These are phyloP conservation scores for Boletus smithii DNA, from an alignment of 1,284 basidiomycete genomes.

Conservation along the genomic window DNA sequence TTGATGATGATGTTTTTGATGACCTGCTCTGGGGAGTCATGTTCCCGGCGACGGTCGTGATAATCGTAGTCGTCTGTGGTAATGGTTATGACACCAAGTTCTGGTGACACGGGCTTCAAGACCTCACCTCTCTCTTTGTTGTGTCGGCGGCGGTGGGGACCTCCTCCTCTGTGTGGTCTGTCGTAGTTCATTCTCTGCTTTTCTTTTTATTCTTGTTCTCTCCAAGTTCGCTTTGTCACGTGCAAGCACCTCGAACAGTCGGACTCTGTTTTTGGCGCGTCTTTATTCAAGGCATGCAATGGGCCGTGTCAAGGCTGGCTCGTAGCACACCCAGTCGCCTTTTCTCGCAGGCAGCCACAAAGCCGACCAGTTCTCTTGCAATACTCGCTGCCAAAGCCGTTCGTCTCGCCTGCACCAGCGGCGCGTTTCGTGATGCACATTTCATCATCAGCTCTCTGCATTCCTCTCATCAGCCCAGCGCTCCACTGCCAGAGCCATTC, in stretches of 20 bases:
- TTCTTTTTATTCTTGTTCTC: no score
- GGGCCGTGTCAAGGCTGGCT: constrained; percentile 50
- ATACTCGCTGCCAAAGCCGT: constrained; percentile 53
- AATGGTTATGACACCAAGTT: not conserved
- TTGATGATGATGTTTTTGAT: constrained; percentile 69
- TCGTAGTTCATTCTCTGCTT: constrained; percentile 55
- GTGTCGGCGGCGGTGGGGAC: constrained; percentile 38
- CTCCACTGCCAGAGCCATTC: constrained; percentile 15
- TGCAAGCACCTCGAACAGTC: no score
- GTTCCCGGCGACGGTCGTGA: constrained; percentile 60
- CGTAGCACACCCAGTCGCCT: constrained; percentile 27
- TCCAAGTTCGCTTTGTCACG: no score
- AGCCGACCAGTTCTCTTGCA: constrained; percentile 26
- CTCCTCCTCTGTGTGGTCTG: constrained; percentile 38
- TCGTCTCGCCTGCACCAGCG: constrained; percentile 42
- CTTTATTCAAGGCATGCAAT: constrained; percentile 62
- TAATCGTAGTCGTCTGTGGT: constrained; percentile 51
- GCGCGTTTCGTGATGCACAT: constrained; percentile 49
- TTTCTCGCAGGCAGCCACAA: not conserved
- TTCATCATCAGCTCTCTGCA: constrained; percentile 57
- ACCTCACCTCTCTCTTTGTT: constrained; percentile 46
- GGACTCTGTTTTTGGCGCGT: no score
- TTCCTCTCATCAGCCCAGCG: constrained; percentile 35
- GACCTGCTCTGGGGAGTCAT: constrained; percentile 72
- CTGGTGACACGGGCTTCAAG: not conserved